Base-by-base conservation (phyloP, 495 filamentous ascomycete genomes). In the Talaromyces wortmannii region DNA sequence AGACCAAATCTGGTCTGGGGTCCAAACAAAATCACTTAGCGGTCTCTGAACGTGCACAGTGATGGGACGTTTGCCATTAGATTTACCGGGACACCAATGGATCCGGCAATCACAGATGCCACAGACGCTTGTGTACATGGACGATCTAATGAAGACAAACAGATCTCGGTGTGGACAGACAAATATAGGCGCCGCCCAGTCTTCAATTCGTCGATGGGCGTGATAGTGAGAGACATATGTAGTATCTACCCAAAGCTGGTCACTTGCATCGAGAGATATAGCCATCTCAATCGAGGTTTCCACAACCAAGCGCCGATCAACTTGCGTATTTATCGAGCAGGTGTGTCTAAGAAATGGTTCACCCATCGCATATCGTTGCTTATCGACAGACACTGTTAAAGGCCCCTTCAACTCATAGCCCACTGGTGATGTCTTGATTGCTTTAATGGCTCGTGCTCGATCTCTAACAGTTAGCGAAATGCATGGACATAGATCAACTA, bases 401-500 rank as follows among this genome's bases (percentile, higher is more conserved):
- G 30, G 15, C 23, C 46, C 31, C 7, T 31, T 30, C 44, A 50
- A 55, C 16, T 15, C 23, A 45, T 33, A 57, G 50, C 54, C 43
- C 44, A 58, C 47, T 33, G 55, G 40, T 36, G 51, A 44, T 47
- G 59, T 55, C 44, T 55, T 55, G 44, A 61, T 55, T 6, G 53
- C 12, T 44, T 61, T 51, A 23, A 61, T 15, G 31, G 52, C 12
- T 31, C 42, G 23, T 3, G 52, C 55, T 52, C 59, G 51, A 18
- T 42, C 47, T 57, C 59, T 55, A 48, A 57, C 33, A 7, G 59
- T 61, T 23, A 23, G 15, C 15, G 55, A 44, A 47, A 50, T 53
- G 43, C 56, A 61, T 17, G 59, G 59, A 43, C 59, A 56, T 46
- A 61, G 33, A 43, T 59, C 59, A 50, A 17, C 56, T 42, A 61